Base-by-base conservation (phyloP, 106 monocot genomes). In the Hemerocallis citrina region DNA sequence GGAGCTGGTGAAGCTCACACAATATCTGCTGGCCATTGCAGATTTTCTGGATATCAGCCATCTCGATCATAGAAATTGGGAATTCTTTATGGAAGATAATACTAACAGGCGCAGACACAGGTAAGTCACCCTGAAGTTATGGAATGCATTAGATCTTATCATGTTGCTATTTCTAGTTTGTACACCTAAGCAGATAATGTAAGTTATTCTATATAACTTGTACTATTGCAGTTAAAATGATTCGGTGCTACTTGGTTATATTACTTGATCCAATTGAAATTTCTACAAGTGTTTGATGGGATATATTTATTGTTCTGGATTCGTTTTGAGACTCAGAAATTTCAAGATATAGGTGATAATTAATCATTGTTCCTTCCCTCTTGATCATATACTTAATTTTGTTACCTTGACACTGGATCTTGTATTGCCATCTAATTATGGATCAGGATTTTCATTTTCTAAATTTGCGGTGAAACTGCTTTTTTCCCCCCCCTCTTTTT, bases 31-130 rank as follows among this genome's bases (percentile, higher is more conserved):
- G 38, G 73, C 92, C 13, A 88, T 99, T 41, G 76, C 88, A 6
- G 92, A 92, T n/a, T 79, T 99, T 69, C 59, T 56, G 59, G 98
- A 99, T 74, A 44, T 99, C 0, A 88, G 88, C 57, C 44, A 28
- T 20, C 79, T 99, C 38, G 78, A 92, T 74, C 98, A 99, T 68
- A 74, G 52, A 50, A 62, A 57, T 16, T 98, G 98, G 98, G 98
- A 98, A 56, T 68, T 71, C 37, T 85, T 57, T 39, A 59, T 63
- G 28, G 98, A 98, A 57, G 81, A 69, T 46, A 61, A 47, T 45
- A 37, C 62, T 22, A 84, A 88, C 62, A 87, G 91, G 59, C 91
- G 88, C 35, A 79, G 89, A 50, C 81, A 74, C 61, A 78, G 80
- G 74, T 86, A 52, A 59, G 37, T 34, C 11, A 13, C 25, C 25